A percentile compares a stretch with the other conserved stretches of the same genome.
phyloP scores from a whole-genome alignment of 2,329 filamentous ascomycete species.

The Alternaria atra region DNA sequence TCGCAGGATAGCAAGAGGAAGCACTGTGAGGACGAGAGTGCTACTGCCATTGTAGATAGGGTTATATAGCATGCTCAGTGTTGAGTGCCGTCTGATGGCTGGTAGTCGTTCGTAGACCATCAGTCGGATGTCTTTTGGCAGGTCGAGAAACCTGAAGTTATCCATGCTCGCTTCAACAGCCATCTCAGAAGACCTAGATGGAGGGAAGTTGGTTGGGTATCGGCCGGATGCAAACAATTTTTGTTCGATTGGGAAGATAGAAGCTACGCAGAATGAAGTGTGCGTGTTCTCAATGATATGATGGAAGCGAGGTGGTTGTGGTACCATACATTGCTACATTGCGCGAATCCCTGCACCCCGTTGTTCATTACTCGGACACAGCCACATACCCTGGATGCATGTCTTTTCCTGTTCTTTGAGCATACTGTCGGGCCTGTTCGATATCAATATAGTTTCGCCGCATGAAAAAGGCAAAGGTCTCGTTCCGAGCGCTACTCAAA shows the following conservation, averaged over 20 bases:
- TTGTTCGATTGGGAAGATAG: not conserved
- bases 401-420: not conserved
- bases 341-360: not conserved
- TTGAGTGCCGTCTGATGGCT: not conserved
- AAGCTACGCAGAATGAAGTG: not conserved
- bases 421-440: not conserved
- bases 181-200: not conserved
- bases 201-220: no score
- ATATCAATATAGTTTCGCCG: not conserved
- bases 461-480: not conserved
- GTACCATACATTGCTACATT: not conserved
- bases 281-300: not conserved
- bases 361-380: not conserved
- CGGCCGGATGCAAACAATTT: not conserved
- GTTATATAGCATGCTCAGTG: no score
- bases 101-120: constrained; percentile 22
- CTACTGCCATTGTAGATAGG: not conserved
- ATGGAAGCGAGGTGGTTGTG: not conserved
- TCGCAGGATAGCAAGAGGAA: not conserved
- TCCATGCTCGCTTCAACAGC: not conserved
- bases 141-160: constrained; percentile 32
- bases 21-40: not conserved
- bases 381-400: not conserved
- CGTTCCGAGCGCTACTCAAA: not conserved
- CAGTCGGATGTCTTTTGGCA: constrained; percentile 23